Evolutionary conservation across 1,284 basidiomycete genomes (phyloP), one percentile per base, ranked within the genome.

Genomic region (Heliocybe sulcata): DNA sequence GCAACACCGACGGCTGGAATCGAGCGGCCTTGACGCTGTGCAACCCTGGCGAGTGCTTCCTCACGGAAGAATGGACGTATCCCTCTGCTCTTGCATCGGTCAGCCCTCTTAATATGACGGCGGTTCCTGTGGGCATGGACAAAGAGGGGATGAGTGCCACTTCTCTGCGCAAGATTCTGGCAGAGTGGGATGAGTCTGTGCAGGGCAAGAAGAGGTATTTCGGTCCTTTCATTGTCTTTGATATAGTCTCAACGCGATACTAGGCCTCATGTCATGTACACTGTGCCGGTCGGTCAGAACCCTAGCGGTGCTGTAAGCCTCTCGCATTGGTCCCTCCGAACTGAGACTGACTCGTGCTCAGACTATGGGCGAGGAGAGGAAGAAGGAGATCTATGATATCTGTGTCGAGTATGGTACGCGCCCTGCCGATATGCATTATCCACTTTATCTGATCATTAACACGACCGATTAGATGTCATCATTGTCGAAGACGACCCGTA

Each of bases 401-500:
- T 90, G 87, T 58, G 81, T 86, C 54, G 85, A 91, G 70, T 92
- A 82, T 67, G 86, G 86, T 82, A 60, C 52, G 72, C 16, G 27
- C 22, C 10, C 20, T 1, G 16, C n/a, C 19, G 42, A 27, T n/a
- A 29, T 3, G 6, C 6, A 25, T n/a, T 3, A 22, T 3, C 51
- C 35, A 29, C n/a, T 11, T 23, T 42, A 42, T 16, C 38, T n/a
- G n/a, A 12, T 31, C 29, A 31, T 42, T 16, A 42, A 42, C 16
- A 9, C 38, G 6, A 31, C 4, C 38, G 38, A 42, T 42, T 45
- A 81, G 82, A 91, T 60, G 62, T 88, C 19, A 80, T 90, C 59
- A 87, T 89, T 58, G 78, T 84, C 55, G 88, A 92, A 70, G 88
- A 91, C 60, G 89, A 92, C 68, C 90, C 90, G 8, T 92, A 92